Base-by-base conservation (phyloP, 371 early-diverging fungal genomes). In the Coemansia sp. region DNA sequence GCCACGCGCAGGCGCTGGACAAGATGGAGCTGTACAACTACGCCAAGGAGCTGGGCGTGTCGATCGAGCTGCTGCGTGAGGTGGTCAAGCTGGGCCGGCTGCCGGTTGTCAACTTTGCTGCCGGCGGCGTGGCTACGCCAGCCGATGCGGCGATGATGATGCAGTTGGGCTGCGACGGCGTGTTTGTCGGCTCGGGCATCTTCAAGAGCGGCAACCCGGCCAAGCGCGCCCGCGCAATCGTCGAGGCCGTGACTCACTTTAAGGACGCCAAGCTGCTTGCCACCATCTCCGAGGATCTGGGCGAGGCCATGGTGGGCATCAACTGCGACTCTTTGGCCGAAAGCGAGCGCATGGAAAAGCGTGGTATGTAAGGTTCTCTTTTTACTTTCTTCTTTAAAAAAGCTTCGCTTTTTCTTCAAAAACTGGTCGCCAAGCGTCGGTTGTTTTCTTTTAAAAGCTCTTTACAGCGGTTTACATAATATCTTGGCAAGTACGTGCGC, bases 151-250 rank as follows among this genome's bases (percentile, higher is more conserved):
- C 96, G 34, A 77, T 95, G 64, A 94, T 96, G 93, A 94, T 94
- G 93, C 95, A 94, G 83, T 86, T 95, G 62, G 98, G 98, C 64
- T 92, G 95, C 82, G 98, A 98, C 81, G 98, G 98, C 82, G 96
- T 98, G 71, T 91, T 92, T 71, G 91, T 92, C 47, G 91, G 91
- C 53, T 88, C 90, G 5, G 93, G 90, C 57, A 90, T 92, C 79
- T 92, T 92, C 85, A 92, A 93, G 85, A 93, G 93, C 57, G 95
- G 94, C 42, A 90, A 98, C 78, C 95, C 96, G 2, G 93, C 88
- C 66, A 94, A 94, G 87, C 92, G 98, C 61, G 98, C 98, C 43
- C 83, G 85, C 45, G 98, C 96, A 57, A 96, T 98, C 69, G 96
- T 94, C 63, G 90, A 94, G 84, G 95, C 98, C 62, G 96, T 95